Evolutionary conservation across 148 eudicot genomes (phyloP).

Genomic region (Rhododendron griersonianum): DNA sequence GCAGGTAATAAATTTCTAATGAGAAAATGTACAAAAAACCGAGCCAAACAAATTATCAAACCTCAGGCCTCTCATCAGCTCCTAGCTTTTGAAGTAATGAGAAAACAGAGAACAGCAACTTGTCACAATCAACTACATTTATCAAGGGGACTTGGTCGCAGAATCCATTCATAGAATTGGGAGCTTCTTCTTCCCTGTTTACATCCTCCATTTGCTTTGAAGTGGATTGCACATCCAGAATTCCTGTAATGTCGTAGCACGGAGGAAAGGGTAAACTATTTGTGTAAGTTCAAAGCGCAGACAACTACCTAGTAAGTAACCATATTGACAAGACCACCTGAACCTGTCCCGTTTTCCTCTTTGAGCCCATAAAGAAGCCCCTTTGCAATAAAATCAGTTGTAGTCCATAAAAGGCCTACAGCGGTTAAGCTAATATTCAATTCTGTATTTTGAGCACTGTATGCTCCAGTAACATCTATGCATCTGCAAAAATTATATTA

Average conservation of each 20-base stretch:
- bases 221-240: conserved; percentile 16
- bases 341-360: conserved; percentile 50
- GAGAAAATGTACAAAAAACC: background rate
- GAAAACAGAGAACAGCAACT: conserved; percentile 69
- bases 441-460: conserved; percentile 88
- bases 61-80: conserved; percentile 98
- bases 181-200: conserved; percentile 31
- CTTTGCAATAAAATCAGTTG: conserved; percentile 92
- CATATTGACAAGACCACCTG: background rate
- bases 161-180: conserved; percentile 19
- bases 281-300: background rate
- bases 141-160: conserved; percentile 34
- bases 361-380: conserved; percentile 38
- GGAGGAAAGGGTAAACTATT: background rate
- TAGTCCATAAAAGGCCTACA: conserved; percentile 88
- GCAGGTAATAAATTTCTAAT: background rate
- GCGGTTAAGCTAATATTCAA: conserved; percentile 97
- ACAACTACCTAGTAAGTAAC: background rate
- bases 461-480: conserved; percentile 92
- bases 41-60: conserved; percentile 19
- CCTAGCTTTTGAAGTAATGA: conserved; percentile 86
- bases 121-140: conserved; percentile 57
- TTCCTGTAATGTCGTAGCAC: conserved; percentile 18
- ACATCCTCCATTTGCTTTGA: conserved; percentile 28
- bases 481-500: conserved; percentile 46